Base-by-base conservation (phyloP, 106 monocot species). In the Platanthera guangdongensis region DNA sequence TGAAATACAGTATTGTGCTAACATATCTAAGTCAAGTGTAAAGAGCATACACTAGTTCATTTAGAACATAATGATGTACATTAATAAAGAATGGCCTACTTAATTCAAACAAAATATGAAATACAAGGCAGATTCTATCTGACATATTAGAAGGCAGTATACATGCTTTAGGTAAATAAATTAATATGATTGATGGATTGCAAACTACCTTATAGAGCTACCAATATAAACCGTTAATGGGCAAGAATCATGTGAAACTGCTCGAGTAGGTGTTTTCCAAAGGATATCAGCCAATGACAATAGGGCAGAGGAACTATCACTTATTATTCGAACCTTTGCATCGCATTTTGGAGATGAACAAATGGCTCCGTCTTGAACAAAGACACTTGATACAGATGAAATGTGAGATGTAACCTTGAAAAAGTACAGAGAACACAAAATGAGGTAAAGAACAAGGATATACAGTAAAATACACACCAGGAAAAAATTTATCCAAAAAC, bases 291-390 rank as follows among this genome's bases (percentile, higher is more conserved):
- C 80, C 9, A 97, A 83, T 64, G 82, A 83, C 59, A 85, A 68
- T 21, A 85, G 50, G 32, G 94, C 93, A 72, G 91, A 86, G 47
- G 93, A 86, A 69, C 57, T 94, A 78, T 97, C 94, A 85, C 93
- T 91, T 78, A 97, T 91, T 13, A 94, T 76, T 75, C 97, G 93
- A 69, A 97, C 94, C 83, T 97, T 97, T 59, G 86, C 93, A 86
- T 93, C 89, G 80, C 83, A 91, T 79, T 81, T 86, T 77, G 84
- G 50, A 68, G 81, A 86, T 50, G 89, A 87, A 78, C 86, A 84
- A 77, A 97, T 63, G 62, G 87, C 85, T 7, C 97, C 97, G 83
- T 97, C 97, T 91, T 97, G 97, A 32, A 94, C 89, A 87, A 84
- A 97, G 16, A 94, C n/a, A 47, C 79, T 85, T 21, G 85, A 77